These are phyloP conservation scores for Melanomma pulvis-pyrius DNA, from an alignment of 495 filamentous ascomycete genomes.

Conservation along the genomic window DNA sequence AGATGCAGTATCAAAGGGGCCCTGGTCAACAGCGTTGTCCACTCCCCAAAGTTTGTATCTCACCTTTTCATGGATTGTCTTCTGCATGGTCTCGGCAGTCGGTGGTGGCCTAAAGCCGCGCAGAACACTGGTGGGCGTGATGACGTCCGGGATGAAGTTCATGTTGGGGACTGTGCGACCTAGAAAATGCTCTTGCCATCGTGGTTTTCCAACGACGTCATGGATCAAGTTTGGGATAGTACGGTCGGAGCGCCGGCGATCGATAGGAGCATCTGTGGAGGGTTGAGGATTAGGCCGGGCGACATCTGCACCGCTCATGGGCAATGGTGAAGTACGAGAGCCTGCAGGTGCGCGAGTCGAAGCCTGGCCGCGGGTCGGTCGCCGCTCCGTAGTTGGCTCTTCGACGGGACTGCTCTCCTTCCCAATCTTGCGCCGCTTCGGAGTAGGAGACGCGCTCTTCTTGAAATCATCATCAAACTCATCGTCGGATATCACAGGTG, in stretches of 20 bases:
- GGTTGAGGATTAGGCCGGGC: background rate
- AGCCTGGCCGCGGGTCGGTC: background rate
- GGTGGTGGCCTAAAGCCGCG: constrained; percentile 11
- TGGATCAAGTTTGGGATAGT: background rate
- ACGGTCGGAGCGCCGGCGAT: background rate
- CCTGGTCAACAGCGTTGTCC: background rate
- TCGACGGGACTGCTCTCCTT: background rate
- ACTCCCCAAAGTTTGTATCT: background rate
- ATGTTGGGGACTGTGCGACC: background rate
- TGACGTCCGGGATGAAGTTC: background rate
- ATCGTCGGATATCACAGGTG: background rate
- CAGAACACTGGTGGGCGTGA: background rate
- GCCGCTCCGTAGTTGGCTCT: background rate
- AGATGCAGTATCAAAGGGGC: background rate
- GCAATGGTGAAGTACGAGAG: background rate
- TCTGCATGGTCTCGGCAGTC: constrained; percentile 1
- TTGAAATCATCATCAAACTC: background rate
- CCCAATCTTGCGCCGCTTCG: background rate
- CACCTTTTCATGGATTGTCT: constrained; percentile 8
- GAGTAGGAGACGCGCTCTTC: background rate
- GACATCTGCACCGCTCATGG: background rate
- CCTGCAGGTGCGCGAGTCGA: background rate
- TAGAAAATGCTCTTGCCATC: constrained; percentile 4
- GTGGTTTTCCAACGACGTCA: background rate
- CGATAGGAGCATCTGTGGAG: background rate